A percentile compares a stretch with the other conserved stretches of the same genome.
These are phyloP conservation scores for Backusella westeae DNA, from an alignment of 192 early-diverging fungal genomes.

Conservation along the genomic window DNA sequence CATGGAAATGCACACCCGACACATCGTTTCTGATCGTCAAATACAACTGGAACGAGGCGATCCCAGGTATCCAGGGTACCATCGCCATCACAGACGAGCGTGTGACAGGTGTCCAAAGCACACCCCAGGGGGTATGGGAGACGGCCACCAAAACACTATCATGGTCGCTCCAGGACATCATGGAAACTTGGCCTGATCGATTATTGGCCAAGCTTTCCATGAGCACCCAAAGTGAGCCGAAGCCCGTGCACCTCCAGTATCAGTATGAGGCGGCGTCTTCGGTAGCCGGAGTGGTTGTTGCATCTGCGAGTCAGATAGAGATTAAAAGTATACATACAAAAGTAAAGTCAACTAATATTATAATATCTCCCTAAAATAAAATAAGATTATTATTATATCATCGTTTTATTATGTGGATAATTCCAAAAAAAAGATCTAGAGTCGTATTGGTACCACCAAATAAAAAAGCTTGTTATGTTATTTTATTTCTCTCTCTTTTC, in stretches of 20 bases:
- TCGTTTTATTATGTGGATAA: too few relatives aligned
- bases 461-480: too few relatives aligned
- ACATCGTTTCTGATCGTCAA: too few relatives aligned
- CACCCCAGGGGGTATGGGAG: neutral
- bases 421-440: too few relatives aligned
- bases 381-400: too few relatives aligned
- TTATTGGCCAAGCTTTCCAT: neutral
- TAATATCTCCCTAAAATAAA: neutral
- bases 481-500: too few relatives aligned
- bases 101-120: neutral
- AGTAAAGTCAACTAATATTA: neutral
- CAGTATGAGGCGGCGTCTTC: neutral
- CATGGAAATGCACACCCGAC: too few relatives aligned
- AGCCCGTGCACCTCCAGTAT: neutral
- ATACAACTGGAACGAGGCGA: neutral
- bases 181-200: neutral
- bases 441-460: too few relatives aligned
- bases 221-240: neutral
- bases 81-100: neutral
- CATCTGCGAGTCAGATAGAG: neutral
- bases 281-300: neutral
- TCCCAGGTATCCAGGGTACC: neutral
- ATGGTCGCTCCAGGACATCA: neutral
- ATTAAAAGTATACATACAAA: conserved; percentile 2
- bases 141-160: neutral